These are phyloP conservation scores for Lachancea sp. DNA, from an alignment of 805 yeast species.

Conservation along the genomic window DNA sequence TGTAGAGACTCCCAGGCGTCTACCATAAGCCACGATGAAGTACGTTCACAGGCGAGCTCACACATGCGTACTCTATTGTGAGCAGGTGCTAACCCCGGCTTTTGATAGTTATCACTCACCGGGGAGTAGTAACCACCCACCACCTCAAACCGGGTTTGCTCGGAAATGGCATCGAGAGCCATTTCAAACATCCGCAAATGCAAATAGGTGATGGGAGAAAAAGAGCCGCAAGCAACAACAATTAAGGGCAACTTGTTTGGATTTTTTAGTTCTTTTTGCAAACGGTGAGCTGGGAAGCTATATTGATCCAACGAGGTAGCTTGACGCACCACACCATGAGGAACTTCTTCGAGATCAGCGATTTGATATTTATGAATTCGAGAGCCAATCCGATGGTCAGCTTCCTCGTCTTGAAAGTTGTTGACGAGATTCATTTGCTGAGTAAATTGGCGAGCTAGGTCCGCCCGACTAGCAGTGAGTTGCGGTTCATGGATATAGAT, in stretches of 20 bases:
- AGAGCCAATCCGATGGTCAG: constrained; percentile 19
- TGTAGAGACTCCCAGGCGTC: constrained; percentile 99
- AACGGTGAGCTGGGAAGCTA: constrained; percentile 80
- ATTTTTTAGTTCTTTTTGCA: constrained; percentile 63
- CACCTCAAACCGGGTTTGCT: constrained; percentile 89
- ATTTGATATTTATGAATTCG: constrained; percentile 49
- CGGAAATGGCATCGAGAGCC: constrained; percentile 92
- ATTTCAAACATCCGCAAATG: constrained; percentile 97
- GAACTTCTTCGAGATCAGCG: constrained; percentile 95
- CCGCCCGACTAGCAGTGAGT: not conserved
- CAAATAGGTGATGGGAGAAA: constrained; percentile 89
- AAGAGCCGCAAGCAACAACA: constrained; percentile 95
- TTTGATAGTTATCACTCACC: constrained; percentile 85
- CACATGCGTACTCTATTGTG: constrained; percentile 95
- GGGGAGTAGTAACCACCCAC: constrained; percentile 96
- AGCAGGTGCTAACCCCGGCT: constrained; percentile 86
- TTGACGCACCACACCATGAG: constrained; percentile 87
- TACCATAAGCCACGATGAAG: constrained; percentile 96
- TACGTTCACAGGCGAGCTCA: constrained; percentile 94
- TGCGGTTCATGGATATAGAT: not conserved
- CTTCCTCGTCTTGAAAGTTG: constrained; percentile 3
- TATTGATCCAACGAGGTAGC: constrained; percentile 65
- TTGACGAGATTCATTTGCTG: constrained; percentile 2
- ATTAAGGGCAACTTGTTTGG: constrained; percentile 82
- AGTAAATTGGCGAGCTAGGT: constrained; percentile 4